Evolutionary conservation across 2,329 filamentous ascomycete genomes (phyloP).

Genomic region (Aspergillus vadensis): DNA sequence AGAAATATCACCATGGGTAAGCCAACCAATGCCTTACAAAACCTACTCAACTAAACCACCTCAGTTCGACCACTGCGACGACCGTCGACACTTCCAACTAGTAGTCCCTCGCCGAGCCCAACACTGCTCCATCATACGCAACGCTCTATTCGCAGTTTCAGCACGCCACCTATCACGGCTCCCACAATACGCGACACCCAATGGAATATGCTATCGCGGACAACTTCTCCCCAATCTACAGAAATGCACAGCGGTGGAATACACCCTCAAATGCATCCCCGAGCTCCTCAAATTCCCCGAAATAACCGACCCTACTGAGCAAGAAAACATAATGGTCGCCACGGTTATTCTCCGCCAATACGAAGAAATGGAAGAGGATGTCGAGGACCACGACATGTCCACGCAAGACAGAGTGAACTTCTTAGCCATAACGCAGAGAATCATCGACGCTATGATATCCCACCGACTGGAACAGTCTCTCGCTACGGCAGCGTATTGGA

Average conservation of each 20-base stretch:
- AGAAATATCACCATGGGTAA: conserved; percentile 30
- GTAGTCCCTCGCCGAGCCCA: conserved; percentile 22
- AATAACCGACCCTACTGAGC: conserved; percentile 17
- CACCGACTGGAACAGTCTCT: conserved; percentile 21
- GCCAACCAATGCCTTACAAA: not conserved
- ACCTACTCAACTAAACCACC: not conserved
- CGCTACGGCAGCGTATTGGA: conserved; percentile 28
- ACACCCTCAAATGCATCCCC: conserved; percentile 27
- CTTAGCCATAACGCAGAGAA: conserved; percentile 26
- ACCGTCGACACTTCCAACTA: conserved; percentile 23
- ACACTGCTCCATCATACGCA: conserved; percentile 22
- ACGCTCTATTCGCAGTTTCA: conserved; percentile 29
- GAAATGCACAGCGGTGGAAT: conserved; percentile 24
- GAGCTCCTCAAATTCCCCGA: conserved; percentile 22
- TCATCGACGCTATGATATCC: conserved; percentile 26
- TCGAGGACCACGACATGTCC: conserved; percentile 23
- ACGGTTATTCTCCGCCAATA: conserved; percentile 30
- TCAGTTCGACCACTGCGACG: conserved; percentile 29
- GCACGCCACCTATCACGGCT: conserved; percentile 24
- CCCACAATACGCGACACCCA: conserved; percentile 23
- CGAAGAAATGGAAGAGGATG: conserved; percentile 31
- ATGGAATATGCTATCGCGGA: conserved; percentile 18
- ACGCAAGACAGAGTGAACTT: conserved; percentile 21
- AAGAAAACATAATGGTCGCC: conserved; percentile 31
- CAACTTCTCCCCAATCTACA: conserved; percentile 18